Evolutionary conservation across 345 rosid species (phyloP).

Genomic region (Rhodamnia rubescens): DNA sequence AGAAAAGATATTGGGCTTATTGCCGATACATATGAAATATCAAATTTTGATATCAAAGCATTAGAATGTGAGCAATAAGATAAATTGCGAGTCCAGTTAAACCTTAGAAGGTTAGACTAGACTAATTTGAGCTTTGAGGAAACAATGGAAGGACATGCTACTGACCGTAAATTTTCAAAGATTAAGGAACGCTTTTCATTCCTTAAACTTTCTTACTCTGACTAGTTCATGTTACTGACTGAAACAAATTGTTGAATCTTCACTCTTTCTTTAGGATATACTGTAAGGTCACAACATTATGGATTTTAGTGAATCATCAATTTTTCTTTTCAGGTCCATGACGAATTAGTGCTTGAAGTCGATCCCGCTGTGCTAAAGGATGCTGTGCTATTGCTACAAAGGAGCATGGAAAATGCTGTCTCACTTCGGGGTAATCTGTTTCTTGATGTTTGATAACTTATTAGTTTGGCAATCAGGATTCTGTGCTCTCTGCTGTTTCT

Average conservation of each 20-base stretch:
- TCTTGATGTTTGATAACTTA: not conserved
- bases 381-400: constrained; percentile 54
- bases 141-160: not conserved
- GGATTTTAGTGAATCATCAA: not conserved
- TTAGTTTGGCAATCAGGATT: not conserved
- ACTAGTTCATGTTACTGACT: not conserved
- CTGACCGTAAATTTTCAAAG: not conserved
- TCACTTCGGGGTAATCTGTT: constrained; percentile 43
- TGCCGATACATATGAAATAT: not conserved
- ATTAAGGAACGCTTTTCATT: not conserved
- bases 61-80: not conserved
- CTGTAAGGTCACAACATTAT: not conserved
- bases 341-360: constrained; percentile 81
- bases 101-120: not conserved
- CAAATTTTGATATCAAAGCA: not conserved
- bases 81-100: not conserved
- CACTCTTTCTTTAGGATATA: not conserved
- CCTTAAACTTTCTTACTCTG: not conserved
- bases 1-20: not conserved
- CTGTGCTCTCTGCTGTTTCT: not conserved
- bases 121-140: not conserved
- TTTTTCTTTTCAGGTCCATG: constrained; percentile 55
- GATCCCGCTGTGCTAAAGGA: constrained; percentile 62
- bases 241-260: not conserved
- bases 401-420: constrained; percentile 78